Base-by-base conservation (phyloP, 2,329 filamentous ascomycete genomes). In the Claviceps africana region DNA sequence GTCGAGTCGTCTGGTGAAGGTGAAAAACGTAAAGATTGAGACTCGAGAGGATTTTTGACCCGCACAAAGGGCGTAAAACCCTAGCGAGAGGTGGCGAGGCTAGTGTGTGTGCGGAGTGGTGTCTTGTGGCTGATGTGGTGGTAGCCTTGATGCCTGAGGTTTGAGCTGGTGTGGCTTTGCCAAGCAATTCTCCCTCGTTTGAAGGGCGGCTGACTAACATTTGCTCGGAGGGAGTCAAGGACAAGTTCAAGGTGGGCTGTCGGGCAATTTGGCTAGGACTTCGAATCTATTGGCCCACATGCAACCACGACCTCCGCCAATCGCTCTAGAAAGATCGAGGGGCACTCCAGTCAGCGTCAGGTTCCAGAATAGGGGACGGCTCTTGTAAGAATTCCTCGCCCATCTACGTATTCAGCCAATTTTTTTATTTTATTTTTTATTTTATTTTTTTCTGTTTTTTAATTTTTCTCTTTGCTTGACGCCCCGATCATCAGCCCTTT, bases 31-130 rank as follows among this genome's bases (percentile, higher is more conserved):
- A 58, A 57, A 61, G 62, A 61, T 63, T 51, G 58, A 58, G 59
- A 58, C 48, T 55, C 25, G 59, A 58, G 61, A 60, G 59, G 64
- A 64, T 65, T 68, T 68, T 62, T 62, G 59, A 58, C 59, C 59
- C 58, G 61, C 58, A 58, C 54, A 53, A 58, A 68, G 66, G 65
- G 65, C 61, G 66, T 63, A 59, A 67, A 69, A 62, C 65, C 67
- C 67, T 67, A 68, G 64, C 55, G 59, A 56, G 47, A 43, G 33
- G 31, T 11, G 44, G 19, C n/a, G 37, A 31, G 44, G 19, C 19
- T 50, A 8, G 4, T 21, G 35, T 40, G 42, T 51, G 30, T 40
- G 50, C 9, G 35, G 17, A 37, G n/a, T 10, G 30, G n/a, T 28
- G 25, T 17, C 22, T 13, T 51, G 49, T 51, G 42, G 49, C 49